Evolutionary conservation across 768 basidiomycete genomes (phyloP).

Genomic region (Dioszegia hungarica): DNA sequence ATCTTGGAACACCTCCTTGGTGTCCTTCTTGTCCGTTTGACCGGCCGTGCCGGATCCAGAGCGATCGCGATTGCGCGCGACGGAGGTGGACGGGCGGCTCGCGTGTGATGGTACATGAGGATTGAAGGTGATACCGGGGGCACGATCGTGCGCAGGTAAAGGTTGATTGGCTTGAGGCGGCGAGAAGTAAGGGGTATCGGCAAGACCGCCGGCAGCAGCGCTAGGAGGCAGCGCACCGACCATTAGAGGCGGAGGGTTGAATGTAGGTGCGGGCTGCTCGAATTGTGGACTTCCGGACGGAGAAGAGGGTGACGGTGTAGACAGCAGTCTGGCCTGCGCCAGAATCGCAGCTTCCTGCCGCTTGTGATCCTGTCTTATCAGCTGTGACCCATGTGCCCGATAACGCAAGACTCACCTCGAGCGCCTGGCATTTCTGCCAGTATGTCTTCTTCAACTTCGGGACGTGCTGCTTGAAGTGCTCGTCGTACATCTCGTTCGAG

Average conservation of each 20-base stretch:
- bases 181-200: constrained; percentile 13
- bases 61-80: constrained; percentile 11
- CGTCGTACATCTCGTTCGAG: constrained; percentile 68
- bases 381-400: background rate
- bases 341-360: constrained; percentile 47
- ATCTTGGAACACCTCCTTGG: constrained; percentile 62
- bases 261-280: constrained; percentile 17
- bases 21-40: constrained; percentile 8
- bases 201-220: background rate
- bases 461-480: constrained; percentile 71
- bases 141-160: constrained; percentile 20
- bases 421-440: constrained; percentile 76
- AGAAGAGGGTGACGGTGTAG: constrained; percentile 26
- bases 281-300: constrained; percentile 21
- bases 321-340: constrained; percentile 44
- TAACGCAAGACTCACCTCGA: constrained; percentile 59
- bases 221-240: constrained; percentile 1
- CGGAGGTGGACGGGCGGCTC: constrained; percentile 35
- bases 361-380: constrained; percentile 38
- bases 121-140: constrained; percentile 21
- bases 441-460: constrained; percentile 77
- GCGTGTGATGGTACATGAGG: constrained; percentile 1
- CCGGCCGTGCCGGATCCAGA: background rate
- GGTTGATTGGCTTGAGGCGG: constrained; percentile 18
- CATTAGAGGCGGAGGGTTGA: background rate